Evolutionary conservation across 805 yeast genomes (phyloP).

Genomic region (Pichia eremophila): DNA sequence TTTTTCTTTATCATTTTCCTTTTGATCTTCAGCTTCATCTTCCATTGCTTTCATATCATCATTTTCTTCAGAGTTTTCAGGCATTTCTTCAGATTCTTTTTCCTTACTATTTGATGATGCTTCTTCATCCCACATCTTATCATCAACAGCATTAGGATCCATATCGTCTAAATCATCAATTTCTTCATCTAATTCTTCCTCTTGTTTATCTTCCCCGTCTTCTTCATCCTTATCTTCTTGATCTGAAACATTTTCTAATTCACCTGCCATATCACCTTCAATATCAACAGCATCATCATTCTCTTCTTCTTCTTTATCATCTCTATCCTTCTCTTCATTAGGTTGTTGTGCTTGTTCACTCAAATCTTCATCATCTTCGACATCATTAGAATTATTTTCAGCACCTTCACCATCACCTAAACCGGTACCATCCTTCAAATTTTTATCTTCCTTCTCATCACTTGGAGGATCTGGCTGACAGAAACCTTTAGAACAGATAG

Average conservation of each 20-base stretch:
- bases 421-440: slow-evolving; percentile 83
- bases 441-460: slow-evolving; percentile 48
- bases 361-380: slow-evolving; percentile 86
- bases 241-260: slow-evolving; percentile 66
- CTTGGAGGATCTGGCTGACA: slow-evolving; percentile 81
- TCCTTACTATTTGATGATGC: slow-evolving; percentile 68
- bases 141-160: slow-evolving; percentile 93
- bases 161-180: slow-evolving; percentile 80
- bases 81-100: slow-evolving; percentile 67
- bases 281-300: slow-evolving; percentile 87
- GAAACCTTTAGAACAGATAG: slow-evolving; percentile 72
- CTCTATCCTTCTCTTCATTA: slow-evolving; percentile 61
- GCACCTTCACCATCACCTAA: slow-evolving; percentile 82
- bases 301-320: slow-evolving; percentile 57
- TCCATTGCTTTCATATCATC: slow-evolving; percentile 28
- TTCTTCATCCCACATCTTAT: slow-evolving; percentile 97
- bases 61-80: slow-evolving; percentile 44
- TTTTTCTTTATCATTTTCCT: slow-evolving; percentile 20
- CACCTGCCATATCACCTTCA: slow-evolving; percentile 97
- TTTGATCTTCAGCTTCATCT: slow-evolving; percentile 22
- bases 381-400: slow-evolving; percentile 68
- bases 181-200: slow-evolving; percentile 79
- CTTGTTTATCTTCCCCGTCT: slow-evolving; percentile 45
- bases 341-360: slow-evolving; percentile 65
- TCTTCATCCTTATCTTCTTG: slow-evolving; percentile 38